Percentiles rank a stretch among this genome's conserved stretches.
phyloP scores from a whole-genome alignment of 179 eudicot genomes.

The Amaranthus tricolor region DNA sequence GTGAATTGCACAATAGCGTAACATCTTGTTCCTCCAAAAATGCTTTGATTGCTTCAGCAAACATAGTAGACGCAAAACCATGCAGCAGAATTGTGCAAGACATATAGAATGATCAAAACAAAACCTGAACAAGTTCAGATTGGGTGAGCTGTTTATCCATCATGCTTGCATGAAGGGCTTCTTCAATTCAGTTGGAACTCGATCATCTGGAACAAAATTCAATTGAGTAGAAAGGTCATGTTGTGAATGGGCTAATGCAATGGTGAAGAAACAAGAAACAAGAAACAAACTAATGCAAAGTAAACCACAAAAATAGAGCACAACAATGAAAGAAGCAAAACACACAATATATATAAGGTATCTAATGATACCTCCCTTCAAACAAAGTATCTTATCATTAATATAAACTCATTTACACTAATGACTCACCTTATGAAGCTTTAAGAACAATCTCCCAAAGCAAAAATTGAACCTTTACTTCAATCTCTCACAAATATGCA shows the following conservation, averaged over 20 bases:
- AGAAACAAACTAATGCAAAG: too few species aligned
- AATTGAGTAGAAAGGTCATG: slow-evolving; percentile 30
- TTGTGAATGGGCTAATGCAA: neutral
- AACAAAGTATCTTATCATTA: too few species aligned
- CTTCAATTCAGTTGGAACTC: slow-evolving; percentile 91
- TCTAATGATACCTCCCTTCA: too few species aligned
- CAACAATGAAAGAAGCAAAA: too few species aligned
- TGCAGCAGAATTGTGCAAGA: slow-evolving; percentile 58
- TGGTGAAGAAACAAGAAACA: too few species aligned
- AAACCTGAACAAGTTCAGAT: slow-evolving; percentile 98
- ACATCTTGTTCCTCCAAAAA: slow-evolving; percentile 52
- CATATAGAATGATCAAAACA: neutral
- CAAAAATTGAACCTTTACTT: too few species aligned
- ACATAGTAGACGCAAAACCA: slow-evolving; percentile 56
- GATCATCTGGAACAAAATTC: slow-evolving; percentile 52
- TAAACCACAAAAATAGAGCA: too few species aligned
- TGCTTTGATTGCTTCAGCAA: slow-evolving; percentile 42
- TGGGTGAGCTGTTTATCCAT: slow-evolving; percentile 95
- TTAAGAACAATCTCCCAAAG: too few species aligned
- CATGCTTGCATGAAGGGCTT: slow-evolving; percentile 96
- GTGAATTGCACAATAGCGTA: slow-evolving; percentile 69
- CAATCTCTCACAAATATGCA: too few species aligned
- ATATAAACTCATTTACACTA: too few species aligned
- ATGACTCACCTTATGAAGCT: too few species aligned
- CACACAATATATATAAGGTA: too few species aligned